A percentile compares a stretch with the other conserved stretches of the same genome.
phyloP scores from a whole-genome alignment of 2,329 filamentous ascomycete species.

The Bretziella fagacearum region DNA sequence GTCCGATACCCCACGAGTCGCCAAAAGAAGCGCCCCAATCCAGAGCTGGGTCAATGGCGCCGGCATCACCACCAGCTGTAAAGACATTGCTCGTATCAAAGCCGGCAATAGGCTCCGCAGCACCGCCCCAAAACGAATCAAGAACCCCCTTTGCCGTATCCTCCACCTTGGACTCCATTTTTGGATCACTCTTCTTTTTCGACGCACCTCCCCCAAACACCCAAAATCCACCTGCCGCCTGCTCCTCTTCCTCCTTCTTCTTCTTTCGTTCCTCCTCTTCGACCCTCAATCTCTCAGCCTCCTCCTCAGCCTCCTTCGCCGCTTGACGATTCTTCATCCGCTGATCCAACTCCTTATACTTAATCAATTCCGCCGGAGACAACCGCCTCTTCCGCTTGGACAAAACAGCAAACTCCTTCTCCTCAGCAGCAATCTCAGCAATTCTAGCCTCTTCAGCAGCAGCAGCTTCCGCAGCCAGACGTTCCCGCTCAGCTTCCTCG shows the following conservation, averaged over 20 bases:
- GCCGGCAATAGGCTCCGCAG: neutral
- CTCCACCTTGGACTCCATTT: neutral
- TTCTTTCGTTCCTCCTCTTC: constrained; percentile 19
- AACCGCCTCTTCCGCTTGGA: constrained; percentile 35
- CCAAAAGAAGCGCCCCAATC: constrained; percentile 7
- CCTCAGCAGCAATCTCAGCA: constrained; percentile 13
- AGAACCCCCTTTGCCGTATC: constrained; percentile 4
- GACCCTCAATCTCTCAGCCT: constrained; percentile 12
- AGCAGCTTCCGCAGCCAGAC: constrained; percentile 2
- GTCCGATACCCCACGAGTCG: constrained; percentile 10
- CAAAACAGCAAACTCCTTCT: constrained; percentile 24
- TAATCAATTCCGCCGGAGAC: constrained; percentile 30
- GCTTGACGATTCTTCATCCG: constrained; percentile 20
- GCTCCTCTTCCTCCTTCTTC: constrained; percentile 22
- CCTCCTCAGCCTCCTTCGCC: constrained; percentile 5
- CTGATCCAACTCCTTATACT: constrained; percentile 24
- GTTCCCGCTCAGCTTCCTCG: constrained; percentile 6
- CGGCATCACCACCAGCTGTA: neutral
- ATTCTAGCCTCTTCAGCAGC: constrained; percentile 7
- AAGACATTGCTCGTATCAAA: neutral
- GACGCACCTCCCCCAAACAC: neutral
- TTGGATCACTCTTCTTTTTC: constrained; percentile 6
- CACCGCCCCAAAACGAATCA: constrained; percentile 6
- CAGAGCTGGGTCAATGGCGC: neutral
- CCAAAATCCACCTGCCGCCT: constrained; percentile 6